Conservation (phyloP, 139 green algal species). For the Asterochloris erici region DNA sequence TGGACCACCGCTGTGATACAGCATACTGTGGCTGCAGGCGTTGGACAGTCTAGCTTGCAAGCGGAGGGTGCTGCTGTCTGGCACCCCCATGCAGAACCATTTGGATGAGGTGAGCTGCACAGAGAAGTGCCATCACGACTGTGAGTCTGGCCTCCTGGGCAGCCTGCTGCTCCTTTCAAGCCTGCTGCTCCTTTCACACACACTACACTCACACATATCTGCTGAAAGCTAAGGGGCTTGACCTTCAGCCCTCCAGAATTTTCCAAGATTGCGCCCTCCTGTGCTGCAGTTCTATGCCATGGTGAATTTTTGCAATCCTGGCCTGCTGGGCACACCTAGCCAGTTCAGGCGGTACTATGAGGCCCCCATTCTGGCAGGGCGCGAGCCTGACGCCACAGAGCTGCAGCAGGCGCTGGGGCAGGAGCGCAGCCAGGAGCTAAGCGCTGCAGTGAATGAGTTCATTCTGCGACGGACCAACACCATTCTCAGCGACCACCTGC, state of each 20-base stretch:
- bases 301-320: slow-evolving; percentile 97
- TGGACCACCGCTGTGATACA: neutral
- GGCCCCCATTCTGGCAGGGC: slow-evolving; percentile 74
- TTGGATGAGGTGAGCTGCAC: slow-evolving; percentile 72
- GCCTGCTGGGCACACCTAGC: slow-evolving; percentile 74
- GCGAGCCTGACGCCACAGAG: slow-evolving; percentile 82
- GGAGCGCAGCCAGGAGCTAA: slow-evolving; percentile 78
- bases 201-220: neutral
- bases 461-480: slow-evolving; percentile 96
- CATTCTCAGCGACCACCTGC: slow-evolving; percentile 91
- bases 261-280: neutral
- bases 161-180: neutral
- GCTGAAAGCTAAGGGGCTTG: neutral
- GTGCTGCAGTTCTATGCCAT: slow-evolving; percentile 68
- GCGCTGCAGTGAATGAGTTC: slow-evolving; percentile 92
- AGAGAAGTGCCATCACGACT: no score
- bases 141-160: no score
- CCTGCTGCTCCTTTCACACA: neutral
- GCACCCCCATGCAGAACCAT: slow-evolving; percentile 96
- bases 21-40: slow-evolving; percentile 34
- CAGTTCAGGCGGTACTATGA: slow-evolving; percentile 80
- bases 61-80: slow-evolving; percentile 91
- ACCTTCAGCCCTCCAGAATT: neutral
- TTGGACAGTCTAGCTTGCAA: slow-evolving; percentile 79
- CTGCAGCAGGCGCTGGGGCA: slow-evolving; percentile 44